These are phyloP conservation scores for Trichophyton schoenleinii DNA, from an alignment of 2,329 filamentous ascomycete genomes.

Conservation along the genomic window DNA sequence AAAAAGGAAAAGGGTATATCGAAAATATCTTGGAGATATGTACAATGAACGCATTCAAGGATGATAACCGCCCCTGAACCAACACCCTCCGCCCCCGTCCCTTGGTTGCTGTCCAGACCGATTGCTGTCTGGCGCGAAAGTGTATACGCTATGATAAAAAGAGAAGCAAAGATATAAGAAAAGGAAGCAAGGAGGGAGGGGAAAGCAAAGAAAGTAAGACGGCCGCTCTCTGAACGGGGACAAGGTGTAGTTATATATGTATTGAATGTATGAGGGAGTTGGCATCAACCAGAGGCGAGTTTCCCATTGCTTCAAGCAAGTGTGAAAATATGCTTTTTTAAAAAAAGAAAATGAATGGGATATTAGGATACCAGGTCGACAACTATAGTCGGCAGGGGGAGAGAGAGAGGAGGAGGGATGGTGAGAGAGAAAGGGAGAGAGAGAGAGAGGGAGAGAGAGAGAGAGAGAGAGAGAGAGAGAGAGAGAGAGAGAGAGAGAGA, in stretches of 20 bases:
- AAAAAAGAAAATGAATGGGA: background rate
- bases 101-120: background rate
- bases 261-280: background rate
- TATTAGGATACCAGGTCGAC: background rate
- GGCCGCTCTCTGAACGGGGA: background rate
- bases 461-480: background rate
- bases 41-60: background rate
- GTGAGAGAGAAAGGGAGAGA: background rate
- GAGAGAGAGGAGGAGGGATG: background rate
- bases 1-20: slow-evolving; percentile 1
- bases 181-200: too few relatives aligned
- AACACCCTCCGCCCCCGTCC: background rate
- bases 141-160: background rate
- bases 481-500: background rate
- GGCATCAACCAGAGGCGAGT: background rate
- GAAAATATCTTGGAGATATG: background rate
- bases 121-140: background rate
- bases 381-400: background rate
- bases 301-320: slow-evolving; percentile 1
- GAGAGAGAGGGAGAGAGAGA: background rate
- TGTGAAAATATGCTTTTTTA: background rate
- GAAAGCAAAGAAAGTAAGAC: too few relatives aligned
- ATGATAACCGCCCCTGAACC: too few relatives aligned
- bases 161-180: background rate
- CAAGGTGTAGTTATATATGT: background rate